phyloP scores from a whole-genome alignment of 306 rosid species.

The Lathyrus tuberosus region DNA sequence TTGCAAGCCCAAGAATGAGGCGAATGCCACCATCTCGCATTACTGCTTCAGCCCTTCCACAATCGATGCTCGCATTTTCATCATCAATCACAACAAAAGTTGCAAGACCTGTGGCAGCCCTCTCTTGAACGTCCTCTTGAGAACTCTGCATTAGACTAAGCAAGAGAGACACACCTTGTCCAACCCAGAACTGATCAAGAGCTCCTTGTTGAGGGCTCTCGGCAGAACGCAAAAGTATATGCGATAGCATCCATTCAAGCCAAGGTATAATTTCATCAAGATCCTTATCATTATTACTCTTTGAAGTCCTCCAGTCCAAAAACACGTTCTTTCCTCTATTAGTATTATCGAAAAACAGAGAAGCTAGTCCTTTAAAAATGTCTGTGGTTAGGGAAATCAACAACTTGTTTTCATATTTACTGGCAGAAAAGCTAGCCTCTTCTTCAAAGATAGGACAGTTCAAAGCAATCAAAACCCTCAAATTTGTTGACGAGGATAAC shows the following conservation, averaged over 20 bases:
- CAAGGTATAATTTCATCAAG: constrained; percentile 83
- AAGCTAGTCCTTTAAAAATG: constrained; percentile 78
- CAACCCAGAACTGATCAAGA: constrained; percentile 87
- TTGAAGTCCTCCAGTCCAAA: constrained; percentile 79
- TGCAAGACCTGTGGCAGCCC: constrained; percentile 99
- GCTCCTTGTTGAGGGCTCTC: constrained; percentile 97
- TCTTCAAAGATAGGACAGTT: constrained; percentile 86
- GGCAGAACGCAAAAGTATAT: constrained; percentile 90
- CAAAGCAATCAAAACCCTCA: constrained; percentile 89
- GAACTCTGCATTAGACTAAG: constrained; percentile 97
- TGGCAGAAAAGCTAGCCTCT: constrained; percentile 61
- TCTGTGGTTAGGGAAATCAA: constrained; percentile 78
- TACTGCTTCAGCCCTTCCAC: constrained; percentile 95
- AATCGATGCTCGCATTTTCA: constrained; percentile 92
- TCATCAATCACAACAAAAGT: constrained; percentile 98
- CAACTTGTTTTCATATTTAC: constrained; percentile 76
- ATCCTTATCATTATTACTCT: constrained; percentile 64
- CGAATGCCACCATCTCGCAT: constrained; percentile 97
- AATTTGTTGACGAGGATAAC: constrained; percentile 68
- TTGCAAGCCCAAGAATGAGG: constrained; percentile 87
- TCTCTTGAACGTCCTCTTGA: constrained; percentile 98
- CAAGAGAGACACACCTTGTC: constrained; percentile 89
- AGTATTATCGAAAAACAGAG: constrained; percentile 69
- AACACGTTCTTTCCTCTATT: constrained; percentile 74
- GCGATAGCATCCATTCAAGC: constrained; percentile 99